phyloP scores from a whole-genome alignment of 164 flowering plant genomes.

The Dillenia turbinata region DNA sequence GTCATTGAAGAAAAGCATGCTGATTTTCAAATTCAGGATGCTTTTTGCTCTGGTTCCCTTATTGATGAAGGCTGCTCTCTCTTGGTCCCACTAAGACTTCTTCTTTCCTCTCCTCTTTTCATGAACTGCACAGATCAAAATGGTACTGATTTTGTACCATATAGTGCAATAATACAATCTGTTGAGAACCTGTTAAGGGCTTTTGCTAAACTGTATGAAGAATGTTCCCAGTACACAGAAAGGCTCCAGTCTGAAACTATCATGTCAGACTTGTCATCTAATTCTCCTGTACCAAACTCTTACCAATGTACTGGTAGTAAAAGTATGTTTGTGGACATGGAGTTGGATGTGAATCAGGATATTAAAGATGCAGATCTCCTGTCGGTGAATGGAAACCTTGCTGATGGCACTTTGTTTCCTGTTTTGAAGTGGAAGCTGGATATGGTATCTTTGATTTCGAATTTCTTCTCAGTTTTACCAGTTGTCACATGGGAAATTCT shows the following conservation, averaged over 20 bases:
- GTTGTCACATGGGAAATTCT: conserved; percentile 61
- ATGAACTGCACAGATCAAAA: conserved; percentile 24
- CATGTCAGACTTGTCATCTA: conserved; percentile 17
- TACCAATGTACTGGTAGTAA: conserved; percentile 13
- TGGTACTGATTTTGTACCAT: conserved; percentile 18
- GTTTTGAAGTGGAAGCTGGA: conserved; percentile 54
- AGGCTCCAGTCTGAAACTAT: conserved; percentile 28
- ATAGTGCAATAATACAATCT: conserved; percentile 29
- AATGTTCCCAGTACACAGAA: conserved; percentile 21
- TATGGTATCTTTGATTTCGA: conserved; percentile 59
- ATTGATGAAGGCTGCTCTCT: conserved; percentile 27
- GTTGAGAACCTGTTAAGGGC: conserved; percentile 58
- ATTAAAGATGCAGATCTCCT: conserved; percentile 39
- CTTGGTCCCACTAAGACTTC: conserved; percentile 41
- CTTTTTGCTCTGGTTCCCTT: conserved; percentile 25
- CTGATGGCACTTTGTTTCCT: conserved; percentile 25
- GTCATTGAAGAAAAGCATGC: conserved; percentile 31
- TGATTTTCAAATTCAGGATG: conserved; percentile 31
- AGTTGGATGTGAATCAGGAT: conserved; percentile 63
- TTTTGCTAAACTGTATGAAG: conserved; percentile 45
- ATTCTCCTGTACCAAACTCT: conserved; percentile 20
- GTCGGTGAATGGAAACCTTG: conserved; percentile 27
- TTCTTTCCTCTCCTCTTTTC: conserved; percentile 52
- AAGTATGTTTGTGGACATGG: conserved; percentile 66
- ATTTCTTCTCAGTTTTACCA: conserved; percentile 58